These are phyloP conservation scores for Proliferodiscus dingleyae DNA, from an alignment of 2,329 filamentous ascomycete species.

Conservation along the genomic window DNA sequence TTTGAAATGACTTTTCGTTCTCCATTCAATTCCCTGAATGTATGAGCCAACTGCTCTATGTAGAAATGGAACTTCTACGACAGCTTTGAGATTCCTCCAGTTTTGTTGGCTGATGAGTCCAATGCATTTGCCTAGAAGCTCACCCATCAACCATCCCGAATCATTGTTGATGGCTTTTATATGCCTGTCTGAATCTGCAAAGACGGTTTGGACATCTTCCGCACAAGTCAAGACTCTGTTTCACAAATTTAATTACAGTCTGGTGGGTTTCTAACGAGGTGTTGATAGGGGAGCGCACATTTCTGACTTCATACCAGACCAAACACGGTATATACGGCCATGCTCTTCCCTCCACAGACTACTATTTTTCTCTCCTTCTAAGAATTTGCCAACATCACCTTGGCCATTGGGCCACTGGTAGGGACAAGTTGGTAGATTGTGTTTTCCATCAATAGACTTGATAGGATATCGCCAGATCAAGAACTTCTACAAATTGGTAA, in stretches of 20 bases:
- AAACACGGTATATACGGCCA: conserved; percentile 37
- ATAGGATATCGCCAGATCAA: conserved; percentile 4
- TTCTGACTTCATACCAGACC: conserved; percentile 36
- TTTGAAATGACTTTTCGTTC: conserved; percentile 10
- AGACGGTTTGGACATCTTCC: conserved; percentile 34
- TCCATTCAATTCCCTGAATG: conserved; percentile 4
- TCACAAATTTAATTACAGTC: not conserved
- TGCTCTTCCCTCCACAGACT: conserved; percentile 30
- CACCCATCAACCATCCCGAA: conserved; percentile 34
- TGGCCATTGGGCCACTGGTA: conserved; percentile 37
- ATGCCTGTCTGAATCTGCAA: conserved; percentile 41
- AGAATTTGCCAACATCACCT: conserved; percentile 38
- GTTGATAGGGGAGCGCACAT: conserved; percentile 30
- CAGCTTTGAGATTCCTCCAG: conserved; percentile 28
- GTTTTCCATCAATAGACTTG: not conserved
- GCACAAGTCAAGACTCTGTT: conserved; percentile 35
- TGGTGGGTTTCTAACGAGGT: not conserved
- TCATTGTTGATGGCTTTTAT: conserved; percentile 39
- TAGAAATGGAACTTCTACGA: conserved; percentile 15
- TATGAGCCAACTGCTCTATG: not conserved
- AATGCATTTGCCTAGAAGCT: conserved; percentile 40
- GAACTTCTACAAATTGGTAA: conserved; percentile 3
- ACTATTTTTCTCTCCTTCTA: conserved; percentile 33
- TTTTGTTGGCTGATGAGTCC: conserved; percentile 35
- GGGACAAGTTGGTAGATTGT: conserved; percentile 10